Evolutionary conservation across 1,139 yeast species (phyloP).

Genomic region (Suhomyces ambrosiae): DNA sequence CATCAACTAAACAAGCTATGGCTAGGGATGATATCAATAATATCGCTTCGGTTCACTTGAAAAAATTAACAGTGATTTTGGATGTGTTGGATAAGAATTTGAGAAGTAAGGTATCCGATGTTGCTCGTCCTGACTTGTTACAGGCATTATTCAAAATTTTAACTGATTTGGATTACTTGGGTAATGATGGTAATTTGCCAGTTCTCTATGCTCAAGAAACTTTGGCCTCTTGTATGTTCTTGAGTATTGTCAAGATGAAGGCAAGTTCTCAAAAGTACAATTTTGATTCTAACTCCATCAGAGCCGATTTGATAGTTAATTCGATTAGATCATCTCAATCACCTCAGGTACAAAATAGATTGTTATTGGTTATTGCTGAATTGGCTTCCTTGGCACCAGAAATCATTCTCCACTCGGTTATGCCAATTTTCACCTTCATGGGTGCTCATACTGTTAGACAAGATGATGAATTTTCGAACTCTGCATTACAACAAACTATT

Average conservation of each 20-base stretch:
- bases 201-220: slow-evolving; percentile 90
- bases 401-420: slow-evolving; percentile 88
- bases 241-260: slow-evolving; percentile 58
- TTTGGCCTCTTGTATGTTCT: slow-evolving; percentile 82
- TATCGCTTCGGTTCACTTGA: slow-evolving; percentile 76
- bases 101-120: slow-evolving; percentile 23
- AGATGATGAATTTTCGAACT: slow-evolving; percentile 92
- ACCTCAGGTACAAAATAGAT: slow-evolving; percentile 92
- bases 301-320: slow-evolving; percentile 89
- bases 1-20: slow-evolving; percentile 72
- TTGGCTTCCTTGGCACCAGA: slow-evolving; percentile 90
- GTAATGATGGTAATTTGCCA: slow-evolving; percentile 89
- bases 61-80: slow-evolving; percentile 73
- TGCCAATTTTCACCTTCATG: slow-evolving; percentile 99
- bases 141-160: slow-evolving; percentile 67
- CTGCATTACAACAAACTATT: slow-evolving; percentile 91
- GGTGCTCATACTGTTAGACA: slow-evolving; percentile 97
- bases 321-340: slow-evolving; percentile 86
- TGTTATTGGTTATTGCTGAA: slow-evolving; percentile 81
- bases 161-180: slow-evolving; percentile 84
- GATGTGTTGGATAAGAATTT: slow-evolving; percentile 69
- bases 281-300: slow-evolving; percentile 66
- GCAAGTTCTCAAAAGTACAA: slow-evolving; percentile 24
- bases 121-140: slow-evolving; percentile 51
- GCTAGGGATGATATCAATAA: slow-evolving; percentile 69